These are phyloP conservation scores for Cordyceps tenuipes DNA, from an alignment of 2,329 filamentous ascomycete genomes.

Conservation along the genomic window DNA sequence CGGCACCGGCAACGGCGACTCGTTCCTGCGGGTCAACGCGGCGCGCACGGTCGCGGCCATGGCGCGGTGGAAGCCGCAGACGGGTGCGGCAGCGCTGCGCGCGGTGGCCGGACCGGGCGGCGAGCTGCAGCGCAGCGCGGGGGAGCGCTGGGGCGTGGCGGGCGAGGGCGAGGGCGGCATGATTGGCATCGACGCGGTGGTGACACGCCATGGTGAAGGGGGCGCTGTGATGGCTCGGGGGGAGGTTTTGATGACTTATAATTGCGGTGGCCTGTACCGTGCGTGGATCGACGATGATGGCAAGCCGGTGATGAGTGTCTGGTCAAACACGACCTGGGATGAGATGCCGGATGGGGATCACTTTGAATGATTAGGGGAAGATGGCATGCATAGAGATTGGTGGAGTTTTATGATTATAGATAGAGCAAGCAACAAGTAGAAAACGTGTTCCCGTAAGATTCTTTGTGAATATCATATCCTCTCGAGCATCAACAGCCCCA, in stretches of 20 bases:
- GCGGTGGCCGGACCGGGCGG: constrained; percentile 63
- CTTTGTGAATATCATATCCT: no score
- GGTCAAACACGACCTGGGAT: constrained; percentile 23
- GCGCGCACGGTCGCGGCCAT: constrained; percentile 66
- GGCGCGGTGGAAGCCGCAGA: constrained; percentile 49
- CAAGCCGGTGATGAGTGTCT: constrained; percentile 41
- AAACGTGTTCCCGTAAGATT: no score
- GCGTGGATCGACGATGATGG: constrained; percentile 64
- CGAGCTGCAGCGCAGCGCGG: constrained; percentile 67
- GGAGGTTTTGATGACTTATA: constrained; percentile 66
- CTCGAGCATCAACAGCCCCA: no score
- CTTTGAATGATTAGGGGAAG: background rate
- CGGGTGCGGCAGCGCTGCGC: constrained; percentile 50
- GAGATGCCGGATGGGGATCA: constrained; percentile 10
- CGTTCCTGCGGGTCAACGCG: constrained; percentile 67
- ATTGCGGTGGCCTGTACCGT: constrained; percentile 82
- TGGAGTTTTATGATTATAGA: background rate
- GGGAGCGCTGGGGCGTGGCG: constrained; percentile 60
- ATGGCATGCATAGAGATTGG: background rate
- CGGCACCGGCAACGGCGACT: constrained; percentile 82
- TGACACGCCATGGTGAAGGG: constrained; percentile 37
- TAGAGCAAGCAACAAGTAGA: no score
- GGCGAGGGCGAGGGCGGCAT: constrained; percentile 80
- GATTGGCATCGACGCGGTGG: constrained; percentile 64
- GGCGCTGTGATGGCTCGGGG: constrained; percentile 32